Evolutionary conservation across 305 asterid genomes (phyloP).

Genomic region (Petunia hybrid): DNA sequence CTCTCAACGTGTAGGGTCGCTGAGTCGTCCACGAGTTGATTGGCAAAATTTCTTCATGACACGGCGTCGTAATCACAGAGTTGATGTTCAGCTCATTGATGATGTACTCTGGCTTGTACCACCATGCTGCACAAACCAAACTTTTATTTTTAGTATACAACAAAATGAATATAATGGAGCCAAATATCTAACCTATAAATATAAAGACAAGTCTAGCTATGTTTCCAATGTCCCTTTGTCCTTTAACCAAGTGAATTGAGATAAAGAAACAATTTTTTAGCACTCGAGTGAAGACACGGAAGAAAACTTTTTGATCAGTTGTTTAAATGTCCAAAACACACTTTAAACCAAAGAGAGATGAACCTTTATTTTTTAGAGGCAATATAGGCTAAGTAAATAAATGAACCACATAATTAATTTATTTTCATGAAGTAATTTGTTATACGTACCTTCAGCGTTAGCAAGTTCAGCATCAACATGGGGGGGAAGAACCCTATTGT

Average conservation of each 20-base stretch:
- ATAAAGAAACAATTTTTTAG: no score
- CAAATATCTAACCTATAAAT: background rate
- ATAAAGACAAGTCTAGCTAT: background rate
- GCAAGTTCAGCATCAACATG: conserved; percentile 94
- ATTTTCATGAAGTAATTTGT: background rate
- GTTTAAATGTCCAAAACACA: no score
- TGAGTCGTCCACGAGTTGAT: conserved; percentile 90
- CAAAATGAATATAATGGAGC: background rate
- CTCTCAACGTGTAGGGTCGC: conserved; percentile 82
- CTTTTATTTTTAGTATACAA: background rate
- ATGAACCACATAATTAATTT: background rate
- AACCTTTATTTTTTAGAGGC: no score
- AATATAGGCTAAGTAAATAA: no score
- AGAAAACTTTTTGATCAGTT: no score
- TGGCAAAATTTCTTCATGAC: conserved; percentile 87
- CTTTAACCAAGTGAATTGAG: background rate
- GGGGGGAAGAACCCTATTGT: conserved; percentile 83
- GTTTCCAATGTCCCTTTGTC: background rate
- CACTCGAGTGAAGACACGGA: no score
- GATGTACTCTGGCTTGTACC: conserved; percentile 89
- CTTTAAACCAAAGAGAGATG: no score
- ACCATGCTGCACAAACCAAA: conserved; percentile 73
- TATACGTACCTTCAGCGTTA: conserved; percentile 69
- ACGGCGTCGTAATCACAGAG: conserved; percentile 94
- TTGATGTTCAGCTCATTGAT: conserved; percentile 92